These are phyloP conservation scores for Trichosporon sp. DNA, from an alignment of 1,284 basidiomycete genomes.

Conservation along the genomic window DNA sequence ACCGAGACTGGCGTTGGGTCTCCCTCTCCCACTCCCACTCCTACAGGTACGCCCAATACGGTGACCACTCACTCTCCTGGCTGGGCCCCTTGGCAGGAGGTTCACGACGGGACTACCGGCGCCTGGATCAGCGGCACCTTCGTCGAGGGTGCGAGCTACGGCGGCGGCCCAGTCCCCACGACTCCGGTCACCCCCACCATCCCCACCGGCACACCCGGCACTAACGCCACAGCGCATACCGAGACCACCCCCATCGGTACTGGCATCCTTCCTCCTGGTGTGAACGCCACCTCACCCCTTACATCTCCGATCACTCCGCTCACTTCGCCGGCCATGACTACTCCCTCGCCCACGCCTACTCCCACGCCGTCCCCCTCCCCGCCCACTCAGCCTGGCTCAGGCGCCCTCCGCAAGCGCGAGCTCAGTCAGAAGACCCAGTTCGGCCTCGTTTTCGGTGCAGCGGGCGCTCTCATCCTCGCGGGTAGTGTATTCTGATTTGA, in stretches of 20 bases:
- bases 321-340: neutral
- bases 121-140: neutral
- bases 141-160: neutral
- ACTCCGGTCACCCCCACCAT: neutral
- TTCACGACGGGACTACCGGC: neutral
- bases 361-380: neutral
- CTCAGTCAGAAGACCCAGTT: neutral
- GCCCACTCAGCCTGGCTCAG: neutral
- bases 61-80: neutral
- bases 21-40: neutral
- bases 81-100: neutral
- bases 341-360: neutral
- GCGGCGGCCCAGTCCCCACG: neutral
- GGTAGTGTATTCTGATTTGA: neutral
- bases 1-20: neutral
- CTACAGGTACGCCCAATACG: neutral
- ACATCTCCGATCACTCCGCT: neutral
- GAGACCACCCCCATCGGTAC: neutral
- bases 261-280: neutral
- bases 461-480: neutral
- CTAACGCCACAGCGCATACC: neutral
- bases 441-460: neutral
- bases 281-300: neutral
- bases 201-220: neutral
- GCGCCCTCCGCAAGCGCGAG: neutral